Evolutionary conservation across 495 filamentous ascomycete genomes (phyloP).

Genomic region (Penicillium malachiteum): DNA sequence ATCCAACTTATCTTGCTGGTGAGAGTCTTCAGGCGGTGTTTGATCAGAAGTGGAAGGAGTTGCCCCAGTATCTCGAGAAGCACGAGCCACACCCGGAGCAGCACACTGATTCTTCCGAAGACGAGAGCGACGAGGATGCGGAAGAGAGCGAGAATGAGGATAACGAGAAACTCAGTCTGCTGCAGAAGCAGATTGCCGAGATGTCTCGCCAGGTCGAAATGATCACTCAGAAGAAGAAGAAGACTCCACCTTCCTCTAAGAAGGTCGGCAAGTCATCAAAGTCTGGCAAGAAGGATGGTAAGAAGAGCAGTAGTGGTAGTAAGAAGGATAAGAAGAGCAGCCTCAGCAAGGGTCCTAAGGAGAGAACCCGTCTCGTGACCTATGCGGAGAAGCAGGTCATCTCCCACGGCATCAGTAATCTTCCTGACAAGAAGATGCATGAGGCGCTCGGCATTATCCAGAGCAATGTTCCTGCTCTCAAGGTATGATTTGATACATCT

Average conservation of each 20-base stretch:
- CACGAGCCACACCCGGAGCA: slow-evolving; percentile 62
- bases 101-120: slow-evolving; percentile 55
- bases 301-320: slow-evolving; percentile 44
- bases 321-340: slow-evolving; percentile 53
- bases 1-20: slow-evolving; percentile 68
- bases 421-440: slow-evolving; percentile 70
- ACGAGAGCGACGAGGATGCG: slow-evolving; percentile 65
- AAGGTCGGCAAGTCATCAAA: slow-evolving; percentile 52
- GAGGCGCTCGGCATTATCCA: slow-evolving; percentile 88
- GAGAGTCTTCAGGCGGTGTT: slow-evolving; percentile 70
- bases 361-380: slow-evolving; percentile 57
- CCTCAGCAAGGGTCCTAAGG: slow-evolving; percentile 43
- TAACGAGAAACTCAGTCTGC: slow-evolving; percentile 62
- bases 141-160: slow-evolving; percentile 66
- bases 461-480: slow-evolving; percentile 75
- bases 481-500: slow-evolving; percentile 40
- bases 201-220: slow-evolving; percentile 56
- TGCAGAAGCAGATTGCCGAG: slow-evolving; percentile 66
- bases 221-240: slow-evolving; percentile 60
- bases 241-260: slow-evolving; percentile 56
- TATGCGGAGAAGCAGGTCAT: slow-evolving; percentile 84
- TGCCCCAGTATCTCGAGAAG: slow-evolving; percentile 71
- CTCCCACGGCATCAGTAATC: slow-evolving; percentile 70
- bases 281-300: slow-evolving; percentile 50
- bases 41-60: slow-evolving; percentile 68